Evolutionary conservation across 2,329 filamentous ascomycete species (phyloP), one percentile per base, ranked within the genome.

Genomic region (Hymenoscyphus linearis): DNA sequence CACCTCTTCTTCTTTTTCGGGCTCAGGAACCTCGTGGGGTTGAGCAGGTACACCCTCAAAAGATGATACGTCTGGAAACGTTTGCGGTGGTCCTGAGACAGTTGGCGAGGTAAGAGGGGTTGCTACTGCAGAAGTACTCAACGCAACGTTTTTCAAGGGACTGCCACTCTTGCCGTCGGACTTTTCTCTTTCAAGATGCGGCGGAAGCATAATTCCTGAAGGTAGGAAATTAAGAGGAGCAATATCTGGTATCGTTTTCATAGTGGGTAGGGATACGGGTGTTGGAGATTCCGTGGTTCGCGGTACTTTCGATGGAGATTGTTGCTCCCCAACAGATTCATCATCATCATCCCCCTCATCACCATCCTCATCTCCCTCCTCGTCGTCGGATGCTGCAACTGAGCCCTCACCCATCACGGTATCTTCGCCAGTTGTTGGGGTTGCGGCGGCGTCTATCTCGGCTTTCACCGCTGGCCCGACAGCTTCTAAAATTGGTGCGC

Each of bases 261-360:
- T 60, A 12, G 44, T 40, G 26, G 66, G 62, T 37, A 61, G 26
- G 18, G 62, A 54, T 18, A 47, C 25, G 26, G 55, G 62, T 35
- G 60, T 55, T 44, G 66, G 67, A n/a, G 65, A 69, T 31, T 16
- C 34, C 1, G 64, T 59, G 40, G 66, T 63, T 52, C 64, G 57
- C 13, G 66, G 63, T 26, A 44, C 67, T 67, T 66, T 75, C 61
- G 66, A 71, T 63, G 68, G 74, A 58, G 64, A 68, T 16, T 61
- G 70, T 67, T 68, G 64, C 67, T 58, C 59, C 60, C 66, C 65
- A 26, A 63, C 69, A 55, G 75, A 78, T n/a, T 77, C 80, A 31
- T 79, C 77, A 22, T 74, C 76, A 25, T 82, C 81, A 3, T 82
- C 77, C 27, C 75, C 81, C 9, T 79, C 78, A 27, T 74, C 75